Conservation (phyloP, 1,139 yeast genomes). For the Lodderomyces elongisporus region DNA sequence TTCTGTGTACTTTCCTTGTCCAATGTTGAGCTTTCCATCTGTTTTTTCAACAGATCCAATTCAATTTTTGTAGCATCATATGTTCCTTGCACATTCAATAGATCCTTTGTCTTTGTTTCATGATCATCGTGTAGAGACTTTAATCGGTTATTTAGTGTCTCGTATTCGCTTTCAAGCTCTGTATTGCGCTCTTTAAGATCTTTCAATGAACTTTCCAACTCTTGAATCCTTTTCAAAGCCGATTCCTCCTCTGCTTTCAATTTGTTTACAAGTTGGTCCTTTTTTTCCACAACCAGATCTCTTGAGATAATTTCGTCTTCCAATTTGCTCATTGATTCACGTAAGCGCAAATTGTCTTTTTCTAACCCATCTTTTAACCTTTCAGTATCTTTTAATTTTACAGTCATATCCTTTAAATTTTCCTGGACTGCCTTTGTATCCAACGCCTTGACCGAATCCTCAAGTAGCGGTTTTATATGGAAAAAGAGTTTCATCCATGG, state of each 20-base stretch:
- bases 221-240: conserved; percentile 18
- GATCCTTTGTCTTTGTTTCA: conserved; percentile 24
- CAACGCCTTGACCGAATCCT: conserved; percentile 56
- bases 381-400: conserved; percentile 37
- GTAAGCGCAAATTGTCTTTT: conserved; percentile 44
- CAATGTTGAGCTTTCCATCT: no score
- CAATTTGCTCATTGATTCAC: conserved; percentile 46
- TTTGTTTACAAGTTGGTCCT: conserved; percentile 21
- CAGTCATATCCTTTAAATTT: conserved; percentile 31
- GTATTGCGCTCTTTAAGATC: conserved; percentile 16
- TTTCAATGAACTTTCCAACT: conserved; percentile 13
- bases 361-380: conserved; percentile 40
- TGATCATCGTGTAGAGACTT: conserved; percentile 16
- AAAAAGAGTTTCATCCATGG: conserved; percentile 81
- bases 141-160: conserved; percentile 13
- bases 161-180: conserved; percentile 16
- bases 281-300: conserved; percentile 23
- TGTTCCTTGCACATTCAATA: no score
- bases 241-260: conserved; percentile 23
- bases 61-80: no score
- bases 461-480: conserved; percentile 71
- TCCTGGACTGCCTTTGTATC: conserved; percentile 56
- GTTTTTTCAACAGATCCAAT: no score
- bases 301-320: conserved; percentile 36
- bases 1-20: no score